Conservation (phyloP, 768 basidiomycete species). For the Amanita fuliginea region DNA sequence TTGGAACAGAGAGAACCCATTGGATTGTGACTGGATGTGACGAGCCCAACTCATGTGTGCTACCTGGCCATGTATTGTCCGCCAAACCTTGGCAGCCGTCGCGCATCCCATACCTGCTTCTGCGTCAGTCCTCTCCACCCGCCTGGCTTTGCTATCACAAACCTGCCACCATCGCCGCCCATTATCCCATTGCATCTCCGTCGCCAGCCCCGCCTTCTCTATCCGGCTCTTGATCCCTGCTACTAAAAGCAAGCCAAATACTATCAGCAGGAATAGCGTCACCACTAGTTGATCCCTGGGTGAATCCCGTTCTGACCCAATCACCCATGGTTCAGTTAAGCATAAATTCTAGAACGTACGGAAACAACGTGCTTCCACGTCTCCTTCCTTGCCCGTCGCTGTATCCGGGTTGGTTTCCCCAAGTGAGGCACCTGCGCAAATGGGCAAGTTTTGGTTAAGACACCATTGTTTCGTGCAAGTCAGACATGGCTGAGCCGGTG, state of each 20-base stretch:
- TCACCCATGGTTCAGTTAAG: conserved; percentile 1
- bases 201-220: conserved; percentile 63
- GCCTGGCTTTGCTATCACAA: background rate
- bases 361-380: conserved; percentile 93
- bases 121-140: background rate
- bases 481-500: conserved; percentile 82
- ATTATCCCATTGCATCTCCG: conserved; percentile 50
- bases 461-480: conserved; percentile 96
- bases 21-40: conserved; percentile 6
- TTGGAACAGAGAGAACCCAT: conserved; percentile 58
- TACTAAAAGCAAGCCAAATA: conserved; percentile 75
- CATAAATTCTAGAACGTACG: conserved; percentile 43
- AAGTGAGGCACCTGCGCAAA: conserved; percentile 70
- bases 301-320: conserved; percentile 71
- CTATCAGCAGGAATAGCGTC: conserved; percentile 78
- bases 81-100: conserved; percentile 34
- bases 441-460: conserved; percentile 79
- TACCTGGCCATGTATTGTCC: conserved; percentile 12
- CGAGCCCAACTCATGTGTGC: too few species aligned
- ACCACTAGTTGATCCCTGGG: conserved; percentile 93
- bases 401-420: conserved; percentile 89
- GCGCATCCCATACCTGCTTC: conserved; percentile 42
- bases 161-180: conserved; percentile 83
- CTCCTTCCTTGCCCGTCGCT: conserved; percentile 89
- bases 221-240: conserved; percentile 80